Conservation (phyloP, 2,329 filamentous ascomycete genomes). For the Paecilomyces niveus region DNA sequence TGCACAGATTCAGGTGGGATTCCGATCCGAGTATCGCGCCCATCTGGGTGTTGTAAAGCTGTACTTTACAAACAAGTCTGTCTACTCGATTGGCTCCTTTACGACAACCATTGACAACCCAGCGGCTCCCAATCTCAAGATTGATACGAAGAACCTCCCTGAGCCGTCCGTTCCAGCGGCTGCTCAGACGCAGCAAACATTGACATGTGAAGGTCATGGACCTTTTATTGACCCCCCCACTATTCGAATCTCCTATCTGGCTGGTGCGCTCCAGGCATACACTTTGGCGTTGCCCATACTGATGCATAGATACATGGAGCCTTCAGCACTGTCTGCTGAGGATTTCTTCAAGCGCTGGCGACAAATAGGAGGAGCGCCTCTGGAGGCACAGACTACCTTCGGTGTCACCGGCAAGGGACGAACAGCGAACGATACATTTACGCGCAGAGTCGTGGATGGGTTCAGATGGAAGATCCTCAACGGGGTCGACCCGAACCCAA, state of each 20-base stretch:
- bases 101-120: constrained; percentile 84
- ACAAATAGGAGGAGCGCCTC: constrained; percentile 82
- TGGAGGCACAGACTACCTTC: constrained; percentile 86
- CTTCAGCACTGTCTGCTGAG: constrained; percentile 74
- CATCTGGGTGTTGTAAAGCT: constrained; percentile 92
- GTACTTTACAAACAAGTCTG: constrained; percentile 93
- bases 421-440: constrained; percentile 64
- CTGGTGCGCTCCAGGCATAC: constrained; percentile 84
- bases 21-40: constrained; percentile 90
- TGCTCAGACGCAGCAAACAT: constrained; percentile 81
- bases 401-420: constrained; percentile 54
- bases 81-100: constrained; percentile 77
- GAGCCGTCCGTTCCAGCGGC: constrained; percentile 71
- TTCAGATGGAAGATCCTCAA: constrained; percentile 85
- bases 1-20: constrained; percentile 82
- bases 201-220: constrained; percentile 83
- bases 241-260: constrained; percentile 87
- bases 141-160: constrained; percentile 81
- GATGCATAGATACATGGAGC: constrained; percentile 95
- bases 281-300: constrained; percentile 84
- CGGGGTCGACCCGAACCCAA: constrained; percentile 81
- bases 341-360: constrained; percentile 99
- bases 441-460: constrained; percentile 66
- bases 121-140: constrained; percentile 59
- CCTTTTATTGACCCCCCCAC: constrained; percentile 82